A percentile compares a stretch with the other conserved stretches of the same genome.
Evolutionary conservation across 1,139 yeast genomes (phyloP).

Genomic region (Hyphopichia buzzinii): DNA sequence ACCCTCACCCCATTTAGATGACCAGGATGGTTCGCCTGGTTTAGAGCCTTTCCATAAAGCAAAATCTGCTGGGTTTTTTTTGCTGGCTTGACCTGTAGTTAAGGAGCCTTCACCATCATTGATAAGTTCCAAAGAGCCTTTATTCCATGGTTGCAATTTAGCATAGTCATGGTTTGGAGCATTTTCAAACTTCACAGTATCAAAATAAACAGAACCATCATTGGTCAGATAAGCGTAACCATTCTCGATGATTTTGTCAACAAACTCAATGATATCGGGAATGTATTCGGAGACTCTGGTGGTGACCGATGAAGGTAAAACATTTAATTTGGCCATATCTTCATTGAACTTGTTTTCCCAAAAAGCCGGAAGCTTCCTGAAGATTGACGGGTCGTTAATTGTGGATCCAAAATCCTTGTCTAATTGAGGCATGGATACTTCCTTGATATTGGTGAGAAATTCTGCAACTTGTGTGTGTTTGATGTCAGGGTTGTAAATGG

Average conservation of each 20-base stretch:
- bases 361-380: slow-evolving; percentile 76
- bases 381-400: slow-evolving; percentile 81
- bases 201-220: slow-evolving; percentile 95
- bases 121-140: slow-evolving; percentile 80
- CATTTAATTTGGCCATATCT: slow-evolving; percentile 85
- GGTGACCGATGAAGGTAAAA: slow-evolving; percentile 77
- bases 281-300: slow-evolving; percentile 97
- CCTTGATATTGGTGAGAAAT: slow-evolving; percentile 57
- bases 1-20: slow-evolving; percentile 94
- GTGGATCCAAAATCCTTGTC: slow-evolving; percentile 72
- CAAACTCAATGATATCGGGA: slow-evolving; percentile 84
- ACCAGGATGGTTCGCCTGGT: slow-evolving; percentile 97
- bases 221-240: slow-evolving; percentile 82
- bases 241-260: slow-evolving; percentile 66
- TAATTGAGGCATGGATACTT: slow-evolving; percentile 69
- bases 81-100: slow-evolving; percentile 49
- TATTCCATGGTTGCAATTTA: slow-evolving; percentile 97
- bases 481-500: slow-evolving; percentile 24
- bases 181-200: slow-evolving; percentile 77
- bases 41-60: slow-evolving; percentile 97
- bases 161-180: slow-evolving; percentile 79
- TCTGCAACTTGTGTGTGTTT: slow-evolving; percentile 19
- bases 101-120: slow-evolving; percentile 96
- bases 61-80: slow-evolving; percentile 79
- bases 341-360: slow-evolving; percentile 86